A percentile compares a stretch with the other conserved stretches of the same genome.
phyloP scores from a whole-genome alignment of 2,329 filamentous ascomycete species.

The Sporothrix schenckii region DNA sequence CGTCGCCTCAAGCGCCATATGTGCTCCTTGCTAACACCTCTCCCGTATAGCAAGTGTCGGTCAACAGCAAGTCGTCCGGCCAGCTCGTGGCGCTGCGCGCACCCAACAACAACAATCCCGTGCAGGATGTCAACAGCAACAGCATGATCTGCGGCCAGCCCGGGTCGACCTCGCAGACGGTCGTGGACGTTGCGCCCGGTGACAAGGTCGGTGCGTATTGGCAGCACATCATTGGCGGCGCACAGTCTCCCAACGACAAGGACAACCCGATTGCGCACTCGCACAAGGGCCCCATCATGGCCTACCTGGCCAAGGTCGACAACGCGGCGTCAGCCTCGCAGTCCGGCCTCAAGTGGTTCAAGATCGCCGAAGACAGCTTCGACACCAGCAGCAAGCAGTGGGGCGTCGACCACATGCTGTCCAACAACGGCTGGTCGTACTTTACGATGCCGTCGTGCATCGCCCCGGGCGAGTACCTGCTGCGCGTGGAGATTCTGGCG shows the following conservation, averaged over 20 bases:
- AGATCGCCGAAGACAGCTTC: slow-evolving; percentile 57
- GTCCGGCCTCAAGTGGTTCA: slow-evolving; percentile 56
- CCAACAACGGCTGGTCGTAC: slow-evolving; percentile 51
- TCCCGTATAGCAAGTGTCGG: slow-evolving; percentile 48
- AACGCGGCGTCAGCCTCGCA: slow-evolving; percentile 51
- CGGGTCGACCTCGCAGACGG: slow-evolving; percentile 46
- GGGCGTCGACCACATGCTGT: slow-evolving; percentile 53
- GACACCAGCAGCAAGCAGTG: slow-evolving; percentile 49
- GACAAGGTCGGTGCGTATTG: slow-evolving; percentile 57
- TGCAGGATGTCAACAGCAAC: slow-evolving; percentile 53
- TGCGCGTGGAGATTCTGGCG: slow-evolving; percentile 58
- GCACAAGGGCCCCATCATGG: slow-evolving; percentile 59
- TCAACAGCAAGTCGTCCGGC: slow-evolving; percentile 51
- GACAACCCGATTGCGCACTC: slow-evolving; percentile 59
- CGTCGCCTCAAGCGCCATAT: neutral
- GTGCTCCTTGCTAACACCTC: neutral
- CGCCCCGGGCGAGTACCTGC: slow-evolving; percentile 57
- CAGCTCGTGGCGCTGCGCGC: slow-evolving; percentile 52
- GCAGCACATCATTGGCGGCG: slow-evolving; percentile 58
- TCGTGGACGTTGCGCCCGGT: slow-evolving; percentile 55
- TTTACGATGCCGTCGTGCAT: slow-evolving; percentile 56
- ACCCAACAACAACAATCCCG: slow-evolving; percentile 57
- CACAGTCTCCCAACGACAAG: slow-evolving; percentile 52
- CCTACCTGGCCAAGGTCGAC: slow-evolving; percentile 58
- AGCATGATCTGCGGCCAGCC: slow-evolving; percentile 56